Base-by-base conservation (phyloP, 176 grass and related monocot species). In the Carex pumila region DNA sequence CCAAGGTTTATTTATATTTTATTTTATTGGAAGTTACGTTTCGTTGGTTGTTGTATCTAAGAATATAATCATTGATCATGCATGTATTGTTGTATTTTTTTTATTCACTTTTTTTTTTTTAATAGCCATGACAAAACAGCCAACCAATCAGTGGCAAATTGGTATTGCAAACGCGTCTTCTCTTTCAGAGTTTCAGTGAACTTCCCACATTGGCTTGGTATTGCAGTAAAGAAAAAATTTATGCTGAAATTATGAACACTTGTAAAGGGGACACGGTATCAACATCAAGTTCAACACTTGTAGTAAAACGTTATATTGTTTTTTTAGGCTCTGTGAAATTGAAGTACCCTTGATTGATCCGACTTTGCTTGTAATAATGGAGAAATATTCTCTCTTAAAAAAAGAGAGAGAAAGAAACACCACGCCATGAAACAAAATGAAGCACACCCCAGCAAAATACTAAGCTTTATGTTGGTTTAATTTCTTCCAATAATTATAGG, bases 401-500 rank as follows among this genome's bases (percentile, higher is more conserved):
- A 72, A 11, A 11, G 6, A 49, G 0, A 47, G 43, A 22, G 6
- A 73, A 73, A 50, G 43, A n/a, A 41, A n/a, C 41, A 73, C 4
- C 1, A 52, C 9, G 70, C 70, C 43, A 47, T 69, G 69, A 72
- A 72, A 72, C 39, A 21, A 49, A 71, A 43, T 43, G 15, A 71
- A 72, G 69, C 69, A 50, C 43, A 25, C 7, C 18, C 43, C 39
- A 25, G 43, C 4, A 41, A 72, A 3, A 52, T 7, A 29, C n/a
- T 30, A 75, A 75, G 71, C n/a, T 75, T 71, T 9, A 56, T 56
- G 47, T 69, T 31, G 73, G 12, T 54, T 56, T 39, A 39, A 39
- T 39, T 30, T 31, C 47, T 56, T 34, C 45, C 12, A 45, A 36
- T 57, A 45, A 87, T 83, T 93, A 85, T 87, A 98, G 92, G 91